These are phyloP conservation scores for Didymella pomorum DNA, from an alignment of 2,329 filamentous ascomycete species.

Conservation along the genomic window DNA sequence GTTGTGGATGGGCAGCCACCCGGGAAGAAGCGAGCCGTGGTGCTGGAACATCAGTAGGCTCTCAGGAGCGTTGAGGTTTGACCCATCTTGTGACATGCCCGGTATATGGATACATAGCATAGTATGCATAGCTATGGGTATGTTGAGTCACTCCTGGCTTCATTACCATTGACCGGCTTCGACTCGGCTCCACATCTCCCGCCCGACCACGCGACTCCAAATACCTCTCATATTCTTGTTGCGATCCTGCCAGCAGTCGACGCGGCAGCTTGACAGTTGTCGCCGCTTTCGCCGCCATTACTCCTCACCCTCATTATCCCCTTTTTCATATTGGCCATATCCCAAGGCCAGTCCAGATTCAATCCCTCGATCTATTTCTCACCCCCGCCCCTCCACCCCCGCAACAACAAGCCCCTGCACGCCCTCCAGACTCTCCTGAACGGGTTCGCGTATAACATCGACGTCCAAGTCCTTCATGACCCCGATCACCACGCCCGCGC, in stretches of 20 bases:
- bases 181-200: neutral
- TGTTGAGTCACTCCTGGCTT: neutral
- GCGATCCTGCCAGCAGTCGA: no score
- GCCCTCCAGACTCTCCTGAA: slow-evolving; percentile 57
- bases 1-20: slow-evolving; percentile 7
- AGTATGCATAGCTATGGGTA: neutral
- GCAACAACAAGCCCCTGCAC: slow-evolving; percentile 74
- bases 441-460: slow-evolving; percentile 71
- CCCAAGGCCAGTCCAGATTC: no score
- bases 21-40: slow-evolving; percentile 17
- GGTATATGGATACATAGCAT: neutral
- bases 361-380: no score
- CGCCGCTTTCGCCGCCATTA: no score
- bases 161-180: neutral
- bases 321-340: no score
- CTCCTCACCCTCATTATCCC: no score
- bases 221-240: no score
- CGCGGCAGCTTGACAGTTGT: no score
- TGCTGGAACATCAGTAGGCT: neutral
- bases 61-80: neutral
- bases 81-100: neutral
- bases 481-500: slow-evolving; percentile 80
- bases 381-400: slow-evolving; percentile 45
- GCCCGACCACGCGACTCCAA: no score
- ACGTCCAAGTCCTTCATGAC: slow-evolving; percentile 91